Conservation (phyloP, 176 grass and related monocot species). For the Panicum miliaceum region DNA sequence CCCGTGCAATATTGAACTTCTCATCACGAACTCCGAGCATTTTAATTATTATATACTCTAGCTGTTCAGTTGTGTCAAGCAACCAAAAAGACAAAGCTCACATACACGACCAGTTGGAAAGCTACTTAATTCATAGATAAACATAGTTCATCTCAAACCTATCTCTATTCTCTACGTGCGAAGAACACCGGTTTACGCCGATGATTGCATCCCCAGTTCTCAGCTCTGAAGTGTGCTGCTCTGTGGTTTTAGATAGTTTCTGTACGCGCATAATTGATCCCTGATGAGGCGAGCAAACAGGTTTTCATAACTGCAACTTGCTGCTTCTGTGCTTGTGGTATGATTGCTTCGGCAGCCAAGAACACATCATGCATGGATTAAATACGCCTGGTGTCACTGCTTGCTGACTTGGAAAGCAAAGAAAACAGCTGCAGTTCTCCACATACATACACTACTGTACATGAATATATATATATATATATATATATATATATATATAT, state of each 20-base stretch:
- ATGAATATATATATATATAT: constrained; percentile 24
- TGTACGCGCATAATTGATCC: constrained; percentile 5
- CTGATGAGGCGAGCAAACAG: constrained; percentile 16
- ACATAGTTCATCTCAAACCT: not conserved
- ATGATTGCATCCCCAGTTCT: not conserved
- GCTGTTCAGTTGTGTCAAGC: constrained; percentile 7
- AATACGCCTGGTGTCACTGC: constrained; percentile 17
- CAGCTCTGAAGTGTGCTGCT: not conserved
- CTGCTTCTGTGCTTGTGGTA: not conserved
- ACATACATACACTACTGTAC: constrained; percentile 9
- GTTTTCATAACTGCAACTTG: not conserved
- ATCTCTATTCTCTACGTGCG: not conserved
- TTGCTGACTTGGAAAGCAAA: constrained; percentile 33
- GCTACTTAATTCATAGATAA: not conserved
- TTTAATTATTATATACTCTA: not conserved
- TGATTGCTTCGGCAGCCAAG: not conserved
- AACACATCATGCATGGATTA: constrained; percentile 26
- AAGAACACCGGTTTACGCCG: constrained; percentile 28
- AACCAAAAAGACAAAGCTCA: not conserved
- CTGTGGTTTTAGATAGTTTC: not conserved
- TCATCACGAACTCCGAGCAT: not conserved
- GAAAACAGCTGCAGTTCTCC: constrained; percentile 37
- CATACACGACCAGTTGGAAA: not conserved
- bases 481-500: constrained; percentile 32
- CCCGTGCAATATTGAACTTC: not conserved